Conservation (phyloP, 345 rosid species). For the Anacardium occidentale region DNA sequence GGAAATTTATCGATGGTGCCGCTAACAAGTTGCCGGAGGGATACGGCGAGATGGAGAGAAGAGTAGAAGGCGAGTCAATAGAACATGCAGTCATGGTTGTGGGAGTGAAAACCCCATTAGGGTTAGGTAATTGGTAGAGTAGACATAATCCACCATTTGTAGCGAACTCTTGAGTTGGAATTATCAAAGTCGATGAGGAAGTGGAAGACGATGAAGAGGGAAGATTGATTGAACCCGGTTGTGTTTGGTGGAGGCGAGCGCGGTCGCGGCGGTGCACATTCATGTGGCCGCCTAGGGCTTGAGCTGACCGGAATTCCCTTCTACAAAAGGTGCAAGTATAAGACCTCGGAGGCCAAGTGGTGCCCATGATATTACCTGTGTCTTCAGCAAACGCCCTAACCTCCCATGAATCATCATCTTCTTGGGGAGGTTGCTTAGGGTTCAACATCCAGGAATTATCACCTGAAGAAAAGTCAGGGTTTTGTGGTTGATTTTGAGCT, state of each 20-base stretch:
- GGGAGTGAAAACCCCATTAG: constrained; percentile 36
- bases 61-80: constrained; percentile 48
- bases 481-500: constrained; percentile 28
- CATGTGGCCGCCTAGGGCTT: constrained; percentile 99
- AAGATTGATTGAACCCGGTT: constrained; percentile 14
- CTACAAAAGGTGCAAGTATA: constrained; percentile 91
- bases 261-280: constrained; percentile 97
- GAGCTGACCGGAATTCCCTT: constrained; percentile 93
- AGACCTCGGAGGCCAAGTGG: constrained; percentile 98
- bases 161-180: constrained; percentile 48
- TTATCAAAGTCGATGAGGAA: constrained; percentile 36
- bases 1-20: constrained; percentile 27
- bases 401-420: constrained; percentile 92
- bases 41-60: constrained; percentile 44
- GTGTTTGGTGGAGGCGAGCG: constrained; percentile 65
- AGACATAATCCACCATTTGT: constrained; percentile 53
- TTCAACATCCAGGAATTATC: constrained; percentile 64
- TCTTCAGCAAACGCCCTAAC: constrained; percentile 90
- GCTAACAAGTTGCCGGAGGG: constrained; percentile 24
- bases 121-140: constrained; percentile 70
- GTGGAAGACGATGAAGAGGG: constrained; percentile 25
- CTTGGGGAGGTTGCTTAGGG: constrained; percentile 42
- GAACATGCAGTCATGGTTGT: constrained; percentile 22
- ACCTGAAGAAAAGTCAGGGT: constrained; percentile 20
- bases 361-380: constrained; percentile 62